phyloP scores from a whole-genome alignment of 495 filamentous ascomycete species.

The Thermothielavioides terrestris region DNA sequence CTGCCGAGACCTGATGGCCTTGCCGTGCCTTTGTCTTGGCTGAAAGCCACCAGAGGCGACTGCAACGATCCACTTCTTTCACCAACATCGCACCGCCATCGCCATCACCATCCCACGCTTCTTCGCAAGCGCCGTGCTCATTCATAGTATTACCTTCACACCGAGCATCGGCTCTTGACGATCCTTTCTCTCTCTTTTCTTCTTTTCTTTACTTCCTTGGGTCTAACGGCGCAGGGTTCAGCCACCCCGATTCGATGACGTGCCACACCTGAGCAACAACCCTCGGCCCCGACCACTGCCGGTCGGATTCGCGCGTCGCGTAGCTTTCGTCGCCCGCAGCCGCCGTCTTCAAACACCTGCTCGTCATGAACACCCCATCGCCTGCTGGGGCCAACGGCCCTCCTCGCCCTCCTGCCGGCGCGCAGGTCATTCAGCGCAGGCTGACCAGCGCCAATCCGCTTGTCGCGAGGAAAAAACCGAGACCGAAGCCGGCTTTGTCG shows the following conservation, averaged over 20 bases:
- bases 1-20: too few relatives aligned
- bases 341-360: neutral
- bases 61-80: neutral
- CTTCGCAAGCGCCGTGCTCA: too few relatives aligned
- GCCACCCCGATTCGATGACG: conserved; percentile 10
- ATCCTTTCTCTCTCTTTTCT: too few relatives aligned
- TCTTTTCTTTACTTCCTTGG: neutral
- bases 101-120: neutral
- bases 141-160: too few relatives aligned
- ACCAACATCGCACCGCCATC: neutral
- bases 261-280: conserved; percentile 1
- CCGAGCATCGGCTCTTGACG: too few relatives aligned
- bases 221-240: neutral
- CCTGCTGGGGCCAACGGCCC: conserved; percentile 26
- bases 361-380: conserved; percentile 51
- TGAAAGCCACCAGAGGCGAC: neutral
- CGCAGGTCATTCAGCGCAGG: conserved; percentile 35
- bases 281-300: neutral
- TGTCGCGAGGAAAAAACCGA: conserved; percentile 53
- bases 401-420: conserved; percentile 21
- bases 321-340: neutral
- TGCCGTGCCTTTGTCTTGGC: conserved; percentile 8
- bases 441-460: conserved; percentile 50
- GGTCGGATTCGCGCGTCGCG: neutral
- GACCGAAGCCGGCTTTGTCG: conserved; percentile 10